Percentiles rank a stretch among this genome's conserved stretches.
Conservation (phyloP, 2,329 filamentous ascomycete genomes). For the Diaporthe vexans region DNA sequence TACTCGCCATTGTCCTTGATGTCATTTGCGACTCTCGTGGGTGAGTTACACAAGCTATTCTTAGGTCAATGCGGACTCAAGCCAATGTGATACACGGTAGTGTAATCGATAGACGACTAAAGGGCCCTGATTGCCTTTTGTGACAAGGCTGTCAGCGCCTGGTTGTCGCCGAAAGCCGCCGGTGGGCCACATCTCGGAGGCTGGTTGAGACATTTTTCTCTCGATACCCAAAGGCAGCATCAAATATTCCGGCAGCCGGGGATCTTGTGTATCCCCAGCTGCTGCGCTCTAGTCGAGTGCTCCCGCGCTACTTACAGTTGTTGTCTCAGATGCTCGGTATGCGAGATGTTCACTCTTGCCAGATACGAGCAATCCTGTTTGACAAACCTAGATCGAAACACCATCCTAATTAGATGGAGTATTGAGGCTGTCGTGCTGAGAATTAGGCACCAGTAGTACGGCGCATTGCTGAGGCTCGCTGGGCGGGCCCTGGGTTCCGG, state of each 20-base stretch:
- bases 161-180: slow-evolving; percentile 30
- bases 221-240: slow-evolving; percentile 22
- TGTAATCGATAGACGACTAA: slow-evolving; percentile 28
- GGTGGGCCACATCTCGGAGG: slow-evolving; percentile 28
- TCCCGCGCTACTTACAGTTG: slow-evolving; percentile 18
- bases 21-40: slow-evolving; percentile 16
- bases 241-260: slow-evolving; percentile 18
- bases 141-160: slow-evolving; percentile 30
- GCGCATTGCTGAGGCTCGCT: background rate
- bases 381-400: slow-evolving; percentile 27
- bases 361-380: slow-evolving; percentile 30
- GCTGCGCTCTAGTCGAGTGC: slow-evolving; percentile 9
- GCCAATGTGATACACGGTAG: slow-evolving; percentile 35
- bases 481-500: background rate
- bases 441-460: slow-evolving; percentile 20
- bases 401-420: slow-evolving; percentile 6
- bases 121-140: background rate
- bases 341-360: slow-evolving; percentile 21
- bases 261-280: slow-evolving; percentile 28
- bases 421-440: slow-evolving; percentile 10
- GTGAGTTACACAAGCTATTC: slow-evolving; percentile 35
- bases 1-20: slow-evolving; percentile 22
- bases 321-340: slow-evolving; percentile 34
- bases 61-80: slow-evolving; percentile 28
- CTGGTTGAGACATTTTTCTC: slow-evolving; percentile 36